These are phyloP conservation scores for Panicum miliaceum DNA, from an alignment of 176 grass and related monocot genomes.

Conservation along the genomic window DNA sequence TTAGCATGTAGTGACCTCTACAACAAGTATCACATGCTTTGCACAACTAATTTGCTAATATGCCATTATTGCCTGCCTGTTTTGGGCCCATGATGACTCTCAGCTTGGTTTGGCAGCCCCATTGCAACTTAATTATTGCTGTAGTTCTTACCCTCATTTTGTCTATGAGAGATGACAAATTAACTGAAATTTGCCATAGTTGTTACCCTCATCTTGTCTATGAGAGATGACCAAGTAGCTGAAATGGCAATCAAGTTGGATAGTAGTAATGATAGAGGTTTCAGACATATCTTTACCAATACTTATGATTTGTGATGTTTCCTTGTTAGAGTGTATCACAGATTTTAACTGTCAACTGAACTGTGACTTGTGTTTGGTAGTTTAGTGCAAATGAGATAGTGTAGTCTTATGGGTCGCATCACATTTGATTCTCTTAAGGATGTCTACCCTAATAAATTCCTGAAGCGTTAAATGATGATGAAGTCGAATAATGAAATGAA, in stretches of 20 bases:
- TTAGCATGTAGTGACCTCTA: conserved; percentile 33
- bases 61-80: conserved; percentile 36
- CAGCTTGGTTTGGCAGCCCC: conserved; percentile 33
- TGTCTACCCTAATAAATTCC: conserved; percentile 10
- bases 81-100: conserved; percentile 31
- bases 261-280: conserved; percentile 2
- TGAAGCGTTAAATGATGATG: neutral
- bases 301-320: neutral
- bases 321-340: neutral
- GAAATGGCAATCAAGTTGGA: conserved; percentile 17
- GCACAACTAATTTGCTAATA: conserved; percentile 30
- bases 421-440: neutral
- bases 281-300: neutral
- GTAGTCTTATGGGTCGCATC: neutral
- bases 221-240: conserved; percentile 13
- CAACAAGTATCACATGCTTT: conserved; percentile 28
- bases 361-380: neutral
- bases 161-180: neutral
- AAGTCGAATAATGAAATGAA: neutral
- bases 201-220: conserved; percentile 4
- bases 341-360: neutral
- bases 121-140: neutral
- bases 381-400: conserved; percentile 7
- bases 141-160: conserved; percentile 6
- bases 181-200: neutral